These are phyloP conservation scores for Fragilaria radians DNA, from an alignment of 108 stramenopile genomes.

Conservation along the genomic window DNA sequence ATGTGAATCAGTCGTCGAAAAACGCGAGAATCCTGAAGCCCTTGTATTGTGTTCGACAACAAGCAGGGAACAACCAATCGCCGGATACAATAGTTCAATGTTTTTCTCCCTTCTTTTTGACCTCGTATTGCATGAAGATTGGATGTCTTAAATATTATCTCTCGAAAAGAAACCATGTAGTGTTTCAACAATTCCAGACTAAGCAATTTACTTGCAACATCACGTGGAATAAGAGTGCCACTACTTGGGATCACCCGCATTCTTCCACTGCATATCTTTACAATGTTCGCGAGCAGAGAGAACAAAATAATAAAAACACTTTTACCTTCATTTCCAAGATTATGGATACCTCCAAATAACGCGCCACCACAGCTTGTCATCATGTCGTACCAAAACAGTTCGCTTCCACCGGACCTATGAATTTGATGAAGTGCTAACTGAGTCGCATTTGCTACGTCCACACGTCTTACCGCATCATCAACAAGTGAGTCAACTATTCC, in stretches of 20 bases:
- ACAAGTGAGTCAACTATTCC: constrained; percentile 12
- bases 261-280: constrained; percentile 65
- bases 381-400: constrained; percentile 89
- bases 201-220: constrained; percentile 76
- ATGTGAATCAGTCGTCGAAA: constrained; percentile 62
- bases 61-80: constrained; percentile 79
- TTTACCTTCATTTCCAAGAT: constrained; percentile 18
- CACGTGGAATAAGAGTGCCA: constrained; percentile 50
- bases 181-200: constrained; percentile 65
- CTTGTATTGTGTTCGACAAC: constrained; percentile 62
- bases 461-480: constrained; percentile 49
- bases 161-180: constrained; percentile 45
- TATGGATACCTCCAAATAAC: constrained; percentile 48
- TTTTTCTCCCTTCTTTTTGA: constrained; percentile 5
- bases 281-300: constrained; percentile 59
- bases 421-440: constrained; percentile 83
- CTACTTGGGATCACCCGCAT: constrained; percentile 38
- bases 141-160: constrained; percentile 11
- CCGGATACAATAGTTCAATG: constrained; percentile 74
- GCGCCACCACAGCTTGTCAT: constrained; percentile 62
- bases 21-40: constrained; percentile 62
- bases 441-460: constrained; percentile 62
- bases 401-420: constrained; percentile 76
- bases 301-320: constrained; percentile 53
- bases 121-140: not conserved